Evolutionary conservation across 495 filamentous ascomycete genomes (phyloP), one percentile per base, ranked within the genome.

Genomic region (Aspergillus taichungensis): DNA sequence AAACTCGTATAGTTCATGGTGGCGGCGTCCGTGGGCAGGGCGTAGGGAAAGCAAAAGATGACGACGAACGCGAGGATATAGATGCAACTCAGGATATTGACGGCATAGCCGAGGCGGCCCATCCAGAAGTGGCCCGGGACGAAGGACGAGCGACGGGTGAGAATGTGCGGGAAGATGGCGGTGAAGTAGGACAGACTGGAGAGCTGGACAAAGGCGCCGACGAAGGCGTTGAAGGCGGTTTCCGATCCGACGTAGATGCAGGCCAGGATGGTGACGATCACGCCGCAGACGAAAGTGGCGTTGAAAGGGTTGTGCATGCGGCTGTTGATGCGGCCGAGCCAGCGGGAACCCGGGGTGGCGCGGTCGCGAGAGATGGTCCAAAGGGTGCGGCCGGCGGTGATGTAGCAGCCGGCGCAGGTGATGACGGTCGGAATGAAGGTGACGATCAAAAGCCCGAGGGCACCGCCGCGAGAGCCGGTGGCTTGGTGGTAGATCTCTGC

Each of bases 351-450:
- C 0, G 71, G 72, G 9, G 71, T 72, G 7, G 69, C 72, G 6
- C 79, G 71, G 57, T 94, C 87, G 30, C 87, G 80, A 27, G 84
- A 78, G 12, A 94, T 74, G 3, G 86, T 80, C 87, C 87, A 94
- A 54, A 85, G 78, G 8, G 81, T 83, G 10, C 87, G 80, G 8
- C 85, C 83, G 41, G 80, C 78, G 27, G 85, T 90, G 46, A 89
- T 71, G 35, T 83, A 79, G 29, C 79, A 82, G n/a, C 84, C 87
- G 43, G 85, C 64, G 30, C 72, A 69, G 43, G 77, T 79, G 45
- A 80, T 69, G 40, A 83, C 51, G 11, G 78, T 79, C 1, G 79
- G 76, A 6, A 85, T 55, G 60, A 84, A 79, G 43, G 83, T 65
- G 39, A 91, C 72, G 53, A 90, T 68, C n/a, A 92, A 67, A 6